Conservation (phyloP, 805 yeast genomes). For the Kodamaea nitidulidarum region DNA sequence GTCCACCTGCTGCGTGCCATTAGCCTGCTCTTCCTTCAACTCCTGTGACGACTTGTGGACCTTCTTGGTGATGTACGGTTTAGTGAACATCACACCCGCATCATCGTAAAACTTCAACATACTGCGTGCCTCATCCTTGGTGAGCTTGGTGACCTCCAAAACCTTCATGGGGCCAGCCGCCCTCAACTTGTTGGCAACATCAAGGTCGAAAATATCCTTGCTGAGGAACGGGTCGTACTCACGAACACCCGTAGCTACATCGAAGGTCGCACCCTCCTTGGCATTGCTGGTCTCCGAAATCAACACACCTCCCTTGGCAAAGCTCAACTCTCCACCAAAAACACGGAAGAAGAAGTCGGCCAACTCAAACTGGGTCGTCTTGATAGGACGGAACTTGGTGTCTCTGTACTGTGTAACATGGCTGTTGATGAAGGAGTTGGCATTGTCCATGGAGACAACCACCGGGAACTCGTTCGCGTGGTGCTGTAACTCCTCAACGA, state of each 20-base stretch:
- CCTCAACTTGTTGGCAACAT: slow-evolving; percentile 47
- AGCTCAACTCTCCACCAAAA: slow-evolving; percentile 48
- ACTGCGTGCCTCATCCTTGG: slow-evolving; percentile 27
- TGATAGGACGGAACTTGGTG: slow-evolving; percentile 50
- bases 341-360: slow-evolving; percentile 53
- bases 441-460: slow-evolving; percentile 67
- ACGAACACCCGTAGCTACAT: slow-evolving; percentile 53
- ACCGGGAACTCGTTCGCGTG: slow-evolving; percentile 53
- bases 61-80: slow-evolving; percentile 31
- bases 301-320: slow-evolving; percentile 61
- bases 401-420: slow-evolving; percentile 60
- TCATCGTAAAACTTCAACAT: slow-evolving; percentile 31
- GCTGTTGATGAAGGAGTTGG: slow-evolving; percentile 56
- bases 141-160: slow-evolving; percentile 23
- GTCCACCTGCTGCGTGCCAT: slow-evolving; percentile 12
- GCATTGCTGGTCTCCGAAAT: slow-evolving; percentile 54
- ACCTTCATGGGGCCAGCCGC: slow-evolving; percentile 30
- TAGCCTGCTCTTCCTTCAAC: background rate
- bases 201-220: slow-evolving; percentile 47
- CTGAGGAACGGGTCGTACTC: slow-evolving; percentile 55
- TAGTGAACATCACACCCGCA: slow-evolving; percentile 30
- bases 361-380: slow-evolving; percentile 59
- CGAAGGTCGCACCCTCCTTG: slow-evolving; percentile 52
- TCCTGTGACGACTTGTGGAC: slow-evolving; percentile 10
- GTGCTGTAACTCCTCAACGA: slow-evolving; percentile 51